Evolutionary conservation across 305 asterid genomes (phyloP), one percentile per base, ranked within the genome.

Genomic region (Salvia sclarea): DNA sequence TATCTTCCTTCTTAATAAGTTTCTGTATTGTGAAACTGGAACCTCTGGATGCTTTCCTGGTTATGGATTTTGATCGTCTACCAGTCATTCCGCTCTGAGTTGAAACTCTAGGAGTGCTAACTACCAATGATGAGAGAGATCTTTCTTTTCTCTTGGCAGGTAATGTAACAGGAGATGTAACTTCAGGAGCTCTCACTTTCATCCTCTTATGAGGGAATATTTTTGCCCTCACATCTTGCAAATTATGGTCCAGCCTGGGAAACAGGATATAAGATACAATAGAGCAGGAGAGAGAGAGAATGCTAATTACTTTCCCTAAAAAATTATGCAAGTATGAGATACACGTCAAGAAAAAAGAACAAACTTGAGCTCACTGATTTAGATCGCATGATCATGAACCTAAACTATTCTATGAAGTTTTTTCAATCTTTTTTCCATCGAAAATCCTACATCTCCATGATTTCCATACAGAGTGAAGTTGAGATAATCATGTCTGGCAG

Each of bases 111-210:
- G 99, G 99, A 61, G 99, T 86, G 84, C 85, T 91, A 62, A 94
- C 92, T 60, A 88, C 99, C 85, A 94, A 77, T 16, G 97, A 86
- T 8, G 99, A 94, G 64, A 94, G 98, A 22, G 97, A 94, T 76
- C 96, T 85, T 83, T 94, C 99, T 81, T 94, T 94, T 77, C 96
- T 89, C 88, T 89, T 94, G 35, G 81, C 90, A 37, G 96, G 97
- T 77, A 91, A 74, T 43, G 88, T 56, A 68, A 89, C 68, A 30
- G 90, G 84, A 74, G 90, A 70, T 72, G 76, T 68, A 73, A 77
- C 73, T 80, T 94, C 99, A 58, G 93, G 90, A 75, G 91, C 78
- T 59, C 75, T 79, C 78, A 86, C 87, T 78, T 86, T 87, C 72
- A 82, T 74, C 75, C 96, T 83, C 88, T 87, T 94, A 61, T 76